A percentile compares a stretch with the other conserved stretches of the same genome.
phyloP scores from a whole-genome alignment of 2,329 filamentous ascomycete genomes.

The Sporothrix sp. region DNA sequence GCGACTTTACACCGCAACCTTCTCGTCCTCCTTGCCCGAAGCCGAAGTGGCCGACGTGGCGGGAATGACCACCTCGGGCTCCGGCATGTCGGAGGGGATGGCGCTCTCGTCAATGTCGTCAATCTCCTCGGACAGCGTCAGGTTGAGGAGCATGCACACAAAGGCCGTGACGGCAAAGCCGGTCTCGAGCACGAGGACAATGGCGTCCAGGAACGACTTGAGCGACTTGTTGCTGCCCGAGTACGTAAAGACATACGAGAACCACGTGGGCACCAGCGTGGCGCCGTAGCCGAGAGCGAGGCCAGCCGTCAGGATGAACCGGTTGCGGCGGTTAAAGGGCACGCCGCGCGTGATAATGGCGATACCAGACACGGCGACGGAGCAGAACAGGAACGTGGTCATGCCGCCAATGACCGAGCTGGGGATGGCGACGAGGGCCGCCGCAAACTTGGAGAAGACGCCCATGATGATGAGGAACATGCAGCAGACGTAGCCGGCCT shows the following conservation, averaged over 20 bases:
- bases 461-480: slow-evolving; percentile 73
- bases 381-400: slow-evolving; percentile 72
- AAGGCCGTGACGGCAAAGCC: slow-evolving; percentile 68
- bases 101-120: slow-evolving; percentile 49
- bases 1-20: background rate
- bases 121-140: slow-evolving; percentile 63
- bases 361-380: slow-evolving; percentile 68
- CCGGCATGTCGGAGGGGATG: slow-evolving; percentile 9
- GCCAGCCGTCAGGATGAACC: slow-evolving; percentile 71
- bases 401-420: slow-evolving; percentile 56
- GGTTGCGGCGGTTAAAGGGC: slow-evolving; percentile 66
- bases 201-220: slow-evolving; percentile 64
- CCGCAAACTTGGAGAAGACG: slow-evolving; percentile 74
- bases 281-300: slow-evolving; percentile 65
- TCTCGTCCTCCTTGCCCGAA: background rate
- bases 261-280: slow-evolving; percentile 58
- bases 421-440: slow-evolving; percentile 67
- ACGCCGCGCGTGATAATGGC: slow-evolving; percentile 61
- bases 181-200: slow-evolving; percentile 63
- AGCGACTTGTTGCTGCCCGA: slow-evolving; percentile 56
- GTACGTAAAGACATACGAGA: slow-evolving; percentile 63
- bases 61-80: slow-evolving; percentile 5
- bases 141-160: slow-evolving; percentile 62
- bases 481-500: slow-evolving; percentile 68
- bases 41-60: background rate